A percentile compares a stretch with the other conserved stretches of the same genome.
These are phyloP conservation scores for Raddia distichophylla DNA, from an alignment of 176 grass and related monocot species.

Conservation along the genomic window DNA sequence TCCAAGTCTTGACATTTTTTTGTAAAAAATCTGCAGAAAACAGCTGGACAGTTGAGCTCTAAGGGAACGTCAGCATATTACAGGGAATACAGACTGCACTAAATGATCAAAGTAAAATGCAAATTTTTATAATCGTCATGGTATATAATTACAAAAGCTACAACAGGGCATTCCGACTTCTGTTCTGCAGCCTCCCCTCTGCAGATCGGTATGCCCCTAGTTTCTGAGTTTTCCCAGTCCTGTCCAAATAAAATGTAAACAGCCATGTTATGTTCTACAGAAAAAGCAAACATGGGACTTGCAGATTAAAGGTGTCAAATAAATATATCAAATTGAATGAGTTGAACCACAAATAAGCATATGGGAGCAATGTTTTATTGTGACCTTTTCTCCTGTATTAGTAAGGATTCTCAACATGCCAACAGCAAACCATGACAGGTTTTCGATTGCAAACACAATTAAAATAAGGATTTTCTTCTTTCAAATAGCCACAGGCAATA, in stretches of 20 bases:
- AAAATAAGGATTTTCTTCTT: not conserved
- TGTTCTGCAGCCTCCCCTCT: conserved; percentile 29
- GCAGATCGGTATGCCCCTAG: not conserved
- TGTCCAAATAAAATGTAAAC: conserved; percentile 12
- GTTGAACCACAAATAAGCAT: not conserved
- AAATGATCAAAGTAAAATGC: not conserved
- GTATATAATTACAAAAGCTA: conserved; percentile 38
- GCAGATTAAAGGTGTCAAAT: not conserved
- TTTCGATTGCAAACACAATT: not conserved
- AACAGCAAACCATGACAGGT: not conserved
- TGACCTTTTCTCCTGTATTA: not conserved
- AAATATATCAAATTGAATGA: not conserved
- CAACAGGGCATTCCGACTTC: conserved; percentile 16
- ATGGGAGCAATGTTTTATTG: not conserved
- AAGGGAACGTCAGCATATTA: not conserved
- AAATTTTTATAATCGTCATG: not conserved
- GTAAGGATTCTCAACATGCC: not conserved
- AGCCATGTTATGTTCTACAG: not conserved
- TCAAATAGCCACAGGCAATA: not conserved
- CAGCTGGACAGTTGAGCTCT: not conserved
- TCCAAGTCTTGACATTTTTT: too few relatives aligned
- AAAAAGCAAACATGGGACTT: not conserved
- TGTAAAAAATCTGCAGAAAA: not conserved
- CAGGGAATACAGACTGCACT: conserved; percentile 11
- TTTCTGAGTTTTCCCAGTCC: conserved; percentile 26